Conservation (phyloP, 2,329 filamentous ascomycete species). For the Cytospora chrysosperma region DNA sequence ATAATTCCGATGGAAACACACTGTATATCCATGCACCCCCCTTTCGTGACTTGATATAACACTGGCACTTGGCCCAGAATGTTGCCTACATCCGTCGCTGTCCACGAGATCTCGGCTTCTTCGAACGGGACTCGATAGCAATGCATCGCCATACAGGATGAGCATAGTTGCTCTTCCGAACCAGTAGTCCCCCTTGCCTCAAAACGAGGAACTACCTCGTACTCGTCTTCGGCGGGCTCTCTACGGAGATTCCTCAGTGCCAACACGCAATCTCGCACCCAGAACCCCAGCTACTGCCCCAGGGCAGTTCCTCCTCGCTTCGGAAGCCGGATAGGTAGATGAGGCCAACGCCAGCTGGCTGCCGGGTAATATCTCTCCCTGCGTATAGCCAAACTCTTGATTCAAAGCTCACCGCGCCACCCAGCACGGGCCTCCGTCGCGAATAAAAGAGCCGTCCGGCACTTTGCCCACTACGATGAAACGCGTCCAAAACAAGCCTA, state of each 20-base stretch:
- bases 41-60: not conserved
- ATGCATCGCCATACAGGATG: not conserved
- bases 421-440: not conserved
- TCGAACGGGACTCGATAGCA: not conserved
- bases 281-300: not conserved
- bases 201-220: not conserved
- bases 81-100: not conserved
- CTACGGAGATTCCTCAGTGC: not conserved
- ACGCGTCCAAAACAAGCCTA: conserved; percentile 12
- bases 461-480: conserved; percentile 10
- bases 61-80: not conserved
- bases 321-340: not conserved
- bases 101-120: not conserved
- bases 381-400: no score
- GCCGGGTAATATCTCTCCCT: no score
- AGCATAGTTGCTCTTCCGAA: not conserved
- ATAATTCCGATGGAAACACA: no score
- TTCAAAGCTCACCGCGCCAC: not conserved
- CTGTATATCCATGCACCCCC: no score
- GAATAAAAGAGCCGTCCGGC: conserved; percentile 2
- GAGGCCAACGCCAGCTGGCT: conserved; percentile 9
- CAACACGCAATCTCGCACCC: not conserved
- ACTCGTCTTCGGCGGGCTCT: not conserved
- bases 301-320: not conserved
- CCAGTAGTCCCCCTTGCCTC: not conserved